A percentile compares a stretch with the other conserved stretches of the same genome.
Evolutionary conservation across 176 grass and related monocot genomes (phyloP).

Genomic region (Aegilops bicornis): DNA sequence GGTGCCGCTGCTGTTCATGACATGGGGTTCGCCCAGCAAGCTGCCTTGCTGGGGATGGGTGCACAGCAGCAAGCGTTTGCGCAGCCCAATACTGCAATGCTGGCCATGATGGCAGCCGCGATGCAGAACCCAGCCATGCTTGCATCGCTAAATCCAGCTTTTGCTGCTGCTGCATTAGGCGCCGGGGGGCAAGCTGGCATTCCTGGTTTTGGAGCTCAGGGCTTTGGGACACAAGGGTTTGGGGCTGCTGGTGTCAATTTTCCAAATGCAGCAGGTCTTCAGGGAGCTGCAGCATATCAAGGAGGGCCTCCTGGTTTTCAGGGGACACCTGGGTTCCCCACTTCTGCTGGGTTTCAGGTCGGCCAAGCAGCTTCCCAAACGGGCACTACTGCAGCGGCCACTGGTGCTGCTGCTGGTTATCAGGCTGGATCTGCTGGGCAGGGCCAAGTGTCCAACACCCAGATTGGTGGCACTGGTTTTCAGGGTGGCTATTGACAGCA

Average conservation of each 20-base stretch:
- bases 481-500: slow-evolving; percentile 70
- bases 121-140: slow-evolving; percentile 93
- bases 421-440: slow-evolving; percentile 59
- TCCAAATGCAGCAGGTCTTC: slow-evolving; percentile 51
- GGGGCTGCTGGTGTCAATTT: slow-evolving; percentile 46
- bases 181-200: slow-evolving; percentile 54
- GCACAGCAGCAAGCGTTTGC: slow-evolving; percentile 62
- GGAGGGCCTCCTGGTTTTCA: slow-evolving; percentile 82
- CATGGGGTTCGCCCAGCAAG: slow-evolving; percentile 70
- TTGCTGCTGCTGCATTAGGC: slow-evolving; percentile 82
- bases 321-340: slow-evolving; percentile 73
- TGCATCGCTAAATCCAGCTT: slow-evolving; percentile 80
- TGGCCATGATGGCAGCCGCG: slow-evolving; percentile 86
- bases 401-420: slow-evolving; percentile 55
- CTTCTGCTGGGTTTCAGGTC: slow-evolving; percentile 69
- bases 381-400: slow-evolving; percentile 10
- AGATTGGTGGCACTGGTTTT: slow-evolving; percentile 47
- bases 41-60: slow-evolving; percentile 67
- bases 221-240: slow-evolving; percentile 61
- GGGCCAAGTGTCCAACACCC: slow-evolving; percentile 56
- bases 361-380: slow-evolving; percentile 64
- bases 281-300: slow-evolving; percentile 62
- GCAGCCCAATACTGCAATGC: slow-evolving; percentile 84
- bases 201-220: slow-evolving; percentile 58
- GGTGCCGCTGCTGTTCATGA: slow-evolving; percentile 46